Conservation (phyloP, 352 stramenopile species). For the Saprolegnia diclina region DNA sequence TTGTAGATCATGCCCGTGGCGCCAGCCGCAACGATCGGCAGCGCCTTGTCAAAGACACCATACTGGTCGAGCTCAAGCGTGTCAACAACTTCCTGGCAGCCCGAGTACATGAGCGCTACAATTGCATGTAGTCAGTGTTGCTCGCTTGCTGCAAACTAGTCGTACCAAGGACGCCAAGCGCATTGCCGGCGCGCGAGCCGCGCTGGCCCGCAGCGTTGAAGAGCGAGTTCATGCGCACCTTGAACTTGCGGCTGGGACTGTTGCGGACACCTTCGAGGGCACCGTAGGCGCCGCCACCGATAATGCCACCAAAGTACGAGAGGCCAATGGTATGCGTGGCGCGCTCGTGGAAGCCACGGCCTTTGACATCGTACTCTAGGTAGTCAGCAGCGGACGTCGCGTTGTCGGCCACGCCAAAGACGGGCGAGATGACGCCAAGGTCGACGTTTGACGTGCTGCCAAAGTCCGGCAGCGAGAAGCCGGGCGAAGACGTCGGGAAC, state of each 20-base stretch:
- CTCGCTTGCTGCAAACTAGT: not conserved
- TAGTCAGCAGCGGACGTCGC: constrained; percentile 68
- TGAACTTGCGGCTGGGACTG: constrained; percentile 81
- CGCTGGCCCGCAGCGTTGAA: constrained; percentile 78
- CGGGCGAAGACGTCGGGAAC: constrained; percentile 5
- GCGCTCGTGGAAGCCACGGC: constrained; percentile 80
- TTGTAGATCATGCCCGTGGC: constrained; percentile 84
- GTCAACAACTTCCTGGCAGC: constrained; percentile 75
- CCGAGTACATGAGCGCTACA: constrained; percentile 82
- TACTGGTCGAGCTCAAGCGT: constrained; percentile 75
- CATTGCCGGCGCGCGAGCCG: constrained; percentile 80
- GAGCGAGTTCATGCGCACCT: constrained; percentile 84
- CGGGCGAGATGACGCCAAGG: constrained; percentile 71
- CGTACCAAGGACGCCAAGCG: constrained; percentile 69
- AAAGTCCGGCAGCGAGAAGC: constrained; percentile 24
- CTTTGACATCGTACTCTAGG: constrained; percentile 78
- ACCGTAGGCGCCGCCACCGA: constrained; percentile 66
- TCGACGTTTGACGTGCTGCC: constrained; percentile 41
- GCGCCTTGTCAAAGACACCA: constrained; percentile 78
- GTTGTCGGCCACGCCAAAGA: constrained; percentile 77
- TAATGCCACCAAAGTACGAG: constrained; percentile 80
- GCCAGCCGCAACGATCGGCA: constrained; percentile 72
- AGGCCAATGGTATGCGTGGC: constrained; percentile 71
- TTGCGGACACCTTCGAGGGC: constrained; percentile 58
- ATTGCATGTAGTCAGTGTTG: not conserved